Evolutionary conservation across 495 filamentous ascomycete genomes (phyloP).

Genomic region (Sordaria brevicollis): DNA sequence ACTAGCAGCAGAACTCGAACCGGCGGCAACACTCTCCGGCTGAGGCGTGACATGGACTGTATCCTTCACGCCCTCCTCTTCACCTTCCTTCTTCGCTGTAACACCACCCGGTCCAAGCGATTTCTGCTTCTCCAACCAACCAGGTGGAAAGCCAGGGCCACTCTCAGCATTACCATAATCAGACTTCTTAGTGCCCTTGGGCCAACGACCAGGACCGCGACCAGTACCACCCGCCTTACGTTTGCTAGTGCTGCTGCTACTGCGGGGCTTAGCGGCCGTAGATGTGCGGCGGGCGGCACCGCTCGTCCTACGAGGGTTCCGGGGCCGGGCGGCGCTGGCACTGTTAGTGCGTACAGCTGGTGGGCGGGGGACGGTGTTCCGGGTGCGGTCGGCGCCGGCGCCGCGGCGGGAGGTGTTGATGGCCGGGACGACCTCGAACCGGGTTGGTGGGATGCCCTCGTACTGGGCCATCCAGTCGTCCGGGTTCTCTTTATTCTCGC

Average conservation of each 20-base stretch:
- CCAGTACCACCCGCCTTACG: constrained; percentile 44
- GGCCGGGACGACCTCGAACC: constrained; percentile 80
- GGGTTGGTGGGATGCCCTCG: constrained; percentile 56
- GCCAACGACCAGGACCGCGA: constrained; percentile 40
- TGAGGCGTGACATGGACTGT: neutral
- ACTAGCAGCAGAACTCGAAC: neutral
- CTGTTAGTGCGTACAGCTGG: constrained; percentile 17
- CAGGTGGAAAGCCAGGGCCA: constrained; percentile 44
- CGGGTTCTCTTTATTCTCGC: constrained; percentile 20
- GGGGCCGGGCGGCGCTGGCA: constrained; percentile 13
- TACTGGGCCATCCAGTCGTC: constrained; percentile 31
- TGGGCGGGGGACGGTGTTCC: constrained; percentile 22
- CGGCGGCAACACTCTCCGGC: neutral
- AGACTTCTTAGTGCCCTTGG: constrained; percentile 46
- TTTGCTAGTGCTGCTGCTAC: constrained; percentile 19
- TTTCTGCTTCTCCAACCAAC: constrained; percentile 28
- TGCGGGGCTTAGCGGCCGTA: constrained; percentile 19
- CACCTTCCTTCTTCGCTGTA: constrained; percentile 10
- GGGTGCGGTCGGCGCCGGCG: constrained; percentile 17
- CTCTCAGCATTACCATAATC: constrained; percentile 47
- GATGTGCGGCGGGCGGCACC: constrained; percentile 11
- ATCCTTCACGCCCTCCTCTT: neutral
- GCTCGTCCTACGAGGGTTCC: constrained; percentile 13
- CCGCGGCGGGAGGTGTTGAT: constrained; percentile 30
- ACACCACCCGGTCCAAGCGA: constrained; percentile 8